A percentile compares a stretch with the other conserved stretches of the same genome.
These are phyloP conservation scores for Avena sativa DNA, from an alignment of 176 grass and related monocot genomes.

Conservation along the genomic window DNA sequence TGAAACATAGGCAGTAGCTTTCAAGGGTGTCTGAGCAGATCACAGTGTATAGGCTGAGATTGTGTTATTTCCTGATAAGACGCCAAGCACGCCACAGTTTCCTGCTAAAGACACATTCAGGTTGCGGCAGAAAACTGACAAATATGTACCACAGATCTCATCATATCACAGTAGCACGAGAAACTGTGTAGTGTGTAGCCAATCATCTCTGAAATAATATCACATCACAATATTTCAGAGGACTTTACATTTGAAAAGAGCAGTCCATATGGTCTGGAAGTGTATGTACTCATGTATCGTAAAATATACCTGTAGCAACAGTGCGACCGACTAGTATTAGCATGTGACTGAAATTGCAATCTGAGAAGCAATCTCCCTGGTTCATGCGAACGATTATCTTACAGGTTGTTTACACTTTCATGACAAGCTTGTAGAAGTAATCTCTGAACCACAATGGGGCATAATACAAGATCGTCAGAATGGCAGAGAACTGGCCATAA, in stretches of 20 bases:
- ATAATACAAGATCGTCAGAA: constrained; percentile 69
- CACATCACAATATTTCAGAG: background rate
- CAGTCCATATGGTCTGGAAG: background rate
- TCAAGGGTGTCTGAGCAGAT: no score
- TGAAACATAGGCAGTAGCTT: no score
- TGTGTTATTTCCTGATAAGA: no score
- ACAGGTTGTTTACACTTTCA: constrained; percentile 57
- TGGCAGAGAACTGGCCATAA: constrained; percentile 62
- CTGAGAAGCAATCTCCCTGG: background rate
- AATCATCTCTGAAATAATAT: background rate
- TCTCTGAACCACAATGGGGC: constrained; percentile 75
- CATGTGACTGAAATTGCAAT: constrained; percentile 19
- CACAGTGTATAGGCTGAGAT: no score
- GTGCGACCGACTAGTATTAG: background rate
- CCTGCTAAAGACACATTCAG: background rate
- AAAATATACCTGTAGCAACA: constrained; percentile 7
- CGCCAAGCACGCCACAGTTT: background rate
- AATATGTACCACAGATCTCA: constrained; percentile 18
- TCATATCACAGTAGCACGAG: background rate
- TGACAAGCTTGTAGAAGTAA: constrained; percentile 62
- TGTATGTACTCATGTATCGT: background rate
- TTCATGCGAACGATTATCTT: background rate
- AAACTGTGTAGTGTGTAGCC: background rate
- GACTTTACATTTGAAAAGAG: constrained; percentile 13
- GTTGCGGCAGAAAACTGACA: background rate